Conservation (phyloP, 257 asterid genomes). For the Salvia rosmarinus region DNA sequence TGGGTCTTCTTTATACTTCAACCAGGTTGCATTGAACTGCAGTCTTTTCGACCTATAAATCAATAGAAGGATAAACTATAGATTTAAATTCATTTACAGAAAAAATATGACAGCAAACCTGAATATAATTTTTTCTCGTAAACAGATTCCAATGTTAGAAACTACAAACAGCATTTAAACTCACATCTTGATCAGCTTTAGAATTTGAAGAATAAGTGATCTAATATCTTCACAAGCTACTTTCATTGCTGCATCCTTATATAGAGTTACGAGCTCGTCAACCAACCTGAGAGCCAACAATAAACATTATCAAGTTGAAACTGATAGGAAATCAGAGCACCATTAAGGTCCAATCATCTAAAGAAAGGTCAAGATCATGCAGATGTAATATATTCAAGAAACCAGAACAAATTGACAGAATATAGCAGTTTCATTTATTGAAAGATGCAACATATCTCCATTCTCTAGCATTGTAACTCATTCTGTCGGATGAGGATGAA, state of each 20-base stretch:
- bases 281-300: conserved; percentile 61
- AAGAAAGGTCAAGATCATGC: too few species aligned
- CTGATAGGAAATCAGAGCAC: conserved; percentile 2
- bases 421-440: too few species aligned
- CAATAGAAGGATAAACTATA: conserved; percentile 5
- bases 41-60: conserved; percentile 57
- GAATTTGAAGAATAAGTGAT: conserved; percentile 57
- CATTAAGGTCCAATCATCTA: neutral
- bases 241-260: conserved; percentile 82
- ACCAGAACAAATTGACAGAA: too few species aligned
- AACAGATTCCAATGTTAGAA: too few species aligned
- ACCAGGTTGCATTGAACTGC: conserved; percentile 68
- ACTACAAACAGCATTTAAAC: conserved; percentile 29
- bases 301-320: conserved; percentile 9
- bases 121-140: neutral
- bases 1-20: conserved; percentile 77
- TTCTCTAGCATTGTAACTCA: too few species aligned
- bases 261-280: conserved; percentile 77
- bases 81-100: neutral
- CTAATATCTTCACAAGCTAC: conserved; percentile 73
- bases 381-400: too few species aligned
- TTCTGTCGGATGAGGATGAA: too few species aligned
- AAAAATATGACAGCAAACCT: neutral
- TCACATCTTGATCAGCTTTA: conserved; percentile 67
- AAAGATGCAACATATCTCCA: too few species aligned